Percentiles rank a stretch among this genome's conserved stretches.
Conservation (phyloP, 352 stramenopile genomes). For the Phytophthora citrophthora region DNA sequence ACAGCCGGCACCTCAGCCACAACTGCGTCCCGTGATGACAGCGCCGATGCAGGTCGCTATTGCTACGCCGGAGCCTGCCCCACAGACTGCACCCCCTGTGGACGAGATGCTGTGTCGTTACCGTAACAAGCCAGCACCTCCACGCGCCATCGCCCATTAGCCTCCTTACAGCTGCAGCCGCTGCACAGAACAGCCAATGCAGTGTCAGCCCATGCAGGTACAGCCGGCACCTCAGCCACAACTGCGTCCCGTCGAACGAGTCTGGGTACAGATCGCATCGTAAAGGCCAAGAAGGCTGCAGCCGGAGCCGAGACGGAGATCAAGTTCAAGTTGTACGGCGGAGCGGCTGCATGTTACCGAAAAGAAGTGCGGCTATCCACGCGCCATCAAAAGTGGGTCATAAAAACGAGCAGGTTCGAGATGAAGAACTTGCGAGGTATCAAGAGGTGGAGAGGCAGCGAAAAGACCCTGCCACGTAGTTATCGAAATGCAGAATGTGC, state of each 20-base stretch:
- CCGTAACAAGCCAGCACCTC: conserved; percentile 70
- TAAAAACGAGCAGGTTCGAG: conserved; percentile 6
- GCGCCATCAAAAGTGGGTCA: too few species aligned
- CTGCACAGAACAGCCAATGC: conserved; percentile 41
- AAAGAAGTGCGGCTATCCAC: too few species aligned
- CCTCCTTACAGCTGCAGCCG: conserved; percentile 49
- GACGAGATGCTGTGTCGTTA: conserved; percentile 61
- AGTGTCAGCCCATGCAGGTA: conserved; percentile 9
- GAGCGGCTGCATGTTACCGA: conserved; percentile 8
- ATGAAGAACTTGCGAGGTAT: conserved; percentile 12
- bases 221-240: conserved; percentile 1
- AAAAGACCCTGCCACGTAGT: neutral
- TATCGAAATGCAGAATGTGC: conserved; percentile 27
- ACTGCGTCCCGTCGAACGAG: conserved; percentile 9
- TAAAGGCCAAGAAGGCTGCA: conserved; percentile 27
- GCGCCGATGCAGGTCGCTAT: neutral
- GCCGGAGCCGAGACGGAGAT: conserved; percentile 13
- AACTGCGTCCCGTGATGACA: conserved; percentile 12
- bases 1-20: neutral
- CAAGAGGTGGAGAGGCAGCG: neutral
- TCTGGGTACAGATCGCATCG: conserved; percentile 14
- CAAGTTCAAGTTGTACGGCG: conserved; percentile 27
- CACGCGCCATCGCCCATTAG: conserved; percentile 64
- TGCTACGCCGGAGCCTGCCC: neutral
- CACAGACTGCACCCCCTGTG: neutral